phyloP scores from a whole-genome alignment of 768 basidiomycete genomes.

The Boletus pseudopeckii region DNA sequence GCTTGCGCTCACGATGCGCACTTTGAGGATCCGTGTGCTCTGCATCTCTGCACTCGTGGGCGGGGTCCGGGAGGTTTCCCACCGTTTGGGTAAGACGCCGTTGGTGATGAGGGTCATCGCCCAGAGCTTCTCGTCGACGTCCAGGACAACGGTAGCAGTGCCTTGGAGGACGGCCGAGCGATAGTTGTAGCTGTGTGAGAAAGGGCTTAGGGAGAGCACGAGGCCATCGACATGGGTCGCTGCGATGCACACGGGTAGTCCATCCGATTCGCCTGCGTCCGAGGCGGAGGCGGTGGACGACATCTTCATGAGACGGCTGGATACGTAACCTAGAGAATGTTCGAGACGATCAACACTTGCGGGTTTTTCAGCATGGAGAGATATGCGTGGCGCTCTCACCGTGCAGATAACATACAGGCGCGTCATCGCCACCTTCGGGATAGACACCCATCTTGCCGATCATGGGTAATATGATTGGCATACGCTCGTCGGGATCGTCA shows the following conservation, averaged over 20 bases:
- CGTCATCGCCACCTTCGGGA: slow-evolving; percentile 1
- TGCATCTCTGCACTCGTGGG: slow-evolving; percentile 23
- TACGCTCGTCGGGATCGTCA: slow-evolving; percentile 9
- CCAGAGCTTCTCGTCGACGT: slow-evolving; percentile 24
- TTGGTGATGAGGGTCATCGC: slow-evolving; percentile 23
- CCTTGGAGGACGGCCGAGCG: slow-evolving; percentile 25
- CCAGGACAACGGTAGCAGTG: slow-evolving; percentile 10
- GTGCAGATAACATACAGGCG: slow-evolving; percentile 21
- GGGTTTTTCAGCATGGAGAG: too few relatives aligned
- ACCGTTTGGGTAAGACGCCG: slow-evolving; percentile 20
- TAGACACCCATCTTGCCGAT: slow-evolving; percentile 25
- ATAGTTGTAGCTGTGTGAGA: slow-evolving; percentile 27
- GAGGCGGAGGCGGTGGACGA: not conserved
- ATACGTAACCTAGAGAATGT: slow-evolving; percentile 12
- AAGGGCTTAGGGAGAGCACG: slow-evolving; percentile 22
- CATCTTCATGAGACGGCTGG: slow-evolving; percentile 29
- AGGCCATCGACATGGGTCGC: slow-evolving; percentile 26
- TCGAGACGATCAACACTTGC: not conserved
- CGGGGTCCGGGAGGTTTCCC: slow-evolving; percentile 21
- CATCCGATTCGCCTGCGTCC: not conserved
- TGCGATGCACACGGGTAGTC: slow-evolving; percentile 21
- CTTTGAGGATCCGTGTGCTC: slow-evolving; percentile 23
- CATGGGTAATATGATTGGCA: slow-evolving; percentile 26
- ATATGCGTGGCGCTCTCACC: slow-evolving; percentile 3
- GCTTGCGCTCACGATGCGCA: slow-evolving; percentile 19